Percentiles rank a stretch among this genome's conserved stretches.
phyloP scores from a whole-genome alignment of 352 stramenopile species.

The Phytophthora chlamydospora region DNA sequence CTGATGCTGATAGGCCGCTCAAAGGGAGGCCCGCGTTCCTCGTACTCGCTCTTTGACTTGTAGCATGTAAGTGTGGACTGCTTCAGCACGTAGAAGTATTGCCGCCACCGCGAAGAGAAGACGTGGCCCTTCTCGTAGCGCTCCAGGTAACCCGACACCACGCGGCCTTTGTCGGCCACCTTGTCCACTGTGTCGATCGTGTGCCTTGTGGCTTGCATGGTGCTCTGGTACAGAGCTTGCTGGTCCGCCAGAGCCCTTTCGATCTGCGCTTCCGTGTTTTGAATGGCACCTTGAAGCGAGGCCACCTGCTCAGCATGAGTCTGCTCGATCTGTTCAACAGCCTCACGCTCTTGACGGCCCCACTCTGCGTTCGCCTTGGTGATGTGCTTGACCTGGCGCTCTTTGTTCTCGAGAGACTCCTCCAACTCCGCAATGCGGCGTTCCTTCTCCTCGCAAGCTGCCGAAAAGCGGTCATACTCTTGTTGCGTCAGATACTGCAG shows the following conservation, averaged over 20 bases:
- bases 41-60: slow-evolving; percentile 75
- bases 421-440: slow-evolving; percentile 57
- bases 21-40: slow-evolving; percentile 61
- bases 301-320: slow-evolving; percentile 46
- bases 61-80: slow-evolving; percentile 72
- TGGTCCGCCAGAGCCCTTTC: slow-evolving; percentile 60
- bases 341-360: slow-evolving; percentile 52
- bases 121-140: slow-evolving; percentile 76
- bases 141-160: slow-evolving; percentile 75
- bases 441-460: slow-evolving; percentile 57
- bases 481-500: slow-evolving; percentile 51
- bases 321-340: slow-evolving; percentile 53
- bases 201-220: slow-evolving; percentile 75
- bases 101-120: slow-evolving; percentile 78
- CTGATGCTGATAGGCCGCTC: slow-evolving; percentile 62
- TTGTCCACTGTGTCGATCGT: slow-evolving; percentile 83
- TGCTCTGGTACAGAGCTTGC: slow-evolving; percentile 74
- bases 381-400: slow-evolving; percentile 53
- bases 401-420: slow-evolving; percentile 50
- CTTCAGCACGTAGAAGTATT: slow-evolving; percentile 82
- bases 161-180: slow-evolving; percentile 64
- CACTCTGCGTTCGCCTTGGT: slow-evolving; percentile 56
- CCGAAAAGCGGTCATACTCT: slow-evolving; percentile 68
- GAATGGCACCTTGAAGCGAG: slow-evolving; percentile 49
- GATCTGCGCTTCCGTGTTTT: slow-evolving; percentile 46